Evolutionary conservation across 2,329 filamentous ascomycete species (phyloP), one percentile per base, ranked within the genome.

Genomic region (Xylariaceae sp.): DNA sequence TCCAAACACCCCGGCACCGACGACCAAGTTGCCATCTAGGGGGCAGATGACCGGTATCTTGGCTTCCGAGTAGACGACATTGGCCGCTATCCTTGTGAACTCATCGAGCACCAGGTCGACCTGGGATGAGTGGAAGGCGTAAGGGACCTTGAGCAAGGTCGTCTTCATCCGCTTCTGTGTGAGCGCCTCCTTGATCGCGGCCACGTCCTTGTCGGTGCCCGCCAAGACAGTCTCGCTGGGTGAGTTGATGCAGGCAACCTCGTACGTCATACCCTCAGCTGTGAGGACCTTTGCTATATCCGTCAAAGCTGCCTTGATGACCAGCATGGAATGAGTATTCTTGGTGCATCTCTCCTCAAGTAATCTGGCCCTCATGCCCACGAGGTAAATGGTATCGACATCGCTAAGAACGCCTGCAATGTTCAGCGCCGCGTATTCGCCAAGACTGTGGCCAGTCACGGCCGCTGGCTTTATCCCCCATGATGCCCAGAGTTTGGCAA

Each of bases 31-130:
- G 5, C 73, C 76, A 19, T 70, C 67, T 2, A 84, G 66, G 11
- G 85, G 76, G n/a, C 82, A 88, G 33, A 88, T 67, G 30, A 87
- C 62, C 17, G 76, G 76, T 11, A 81, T n/a, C n/a, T n/a, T n/a
- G n/a, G n/a, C n/a, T n/a, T n/a, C n/a, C n/a, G n/a, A n/a, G n/a
- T n/a, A n/a, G n/a, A n/a, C n/a, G n/a, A n/a, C n/a, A n/a, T n/a
- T n/a, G n/a, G n/a, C n/a, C n/a, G n/a, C n/a, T n/a, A n/a, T n/a
- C n/a, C n/a, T n/a, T n/a, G n/a, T 5, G 14, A 31, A 17, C 5
- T 13, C 29, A 7, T 17, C 14, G 4, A 31, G n/a, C 4, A 31
- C 5, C 5, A 15, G 7, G 17, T 31, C 29, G 13, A 31, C 17
- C 12, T 31, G 29, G 29, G 11, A 9, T 7, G 29, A 15, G 17